Conservation (phyloP, 2,329 filamentous ascomycete genomes). For the Bipolaris oryzae region DNA sequence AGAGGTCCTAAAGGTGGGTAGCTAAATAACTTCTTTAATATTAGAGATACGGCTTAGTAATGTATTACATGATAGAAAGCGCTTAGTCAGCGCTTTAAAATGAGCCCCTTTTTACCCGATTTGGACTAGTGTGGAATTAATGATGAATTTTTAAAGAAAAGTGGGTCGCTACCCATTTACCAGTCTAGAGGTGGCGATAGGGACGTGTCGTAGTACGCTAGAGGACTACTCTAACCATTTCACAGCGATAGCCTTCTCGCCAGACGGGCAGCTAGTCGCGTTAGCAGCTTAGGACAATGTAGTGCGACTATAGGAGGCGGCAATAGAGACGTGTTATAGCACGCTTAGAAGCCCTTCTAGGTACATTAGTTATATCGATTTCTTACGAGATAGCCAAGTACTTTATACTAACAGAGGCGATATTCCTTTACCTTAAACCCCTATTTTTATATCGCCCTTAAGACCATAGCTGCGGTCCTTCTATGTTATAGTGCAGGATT, state of each 20-base stretch:
- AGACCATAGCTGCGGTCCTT: not conserved
- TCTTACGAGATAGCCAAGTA: not conserved
- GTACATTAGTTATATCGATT: not conserved
- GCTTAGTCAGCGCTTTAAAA: no score
- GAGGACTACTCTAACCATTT: not conserved
- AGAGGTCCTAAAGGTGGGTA: no score
- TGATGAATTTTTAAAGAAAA: no score
- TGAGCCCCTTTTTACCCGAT: no score
- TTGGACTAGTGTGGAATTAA: no score
- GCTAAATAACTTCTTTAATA: no score
- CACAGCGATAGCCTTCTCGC: not conserved
- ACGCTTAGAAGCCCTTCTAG: conserved; percentile 4
- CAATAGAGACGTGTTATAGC: conserved; percentile 1
- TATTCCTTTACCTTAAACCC: conserved; percentile 9
- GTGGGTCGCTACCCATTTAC: no score
- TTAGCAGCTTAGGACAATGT: not conserved
- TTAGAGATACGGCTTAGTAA: no score
- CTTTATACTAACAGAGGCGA: conserved; percentile 12
- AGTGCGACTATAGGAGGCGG: not conserved
- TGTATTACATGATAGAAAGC: no score
- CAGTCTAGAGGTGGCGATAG: not conserved
- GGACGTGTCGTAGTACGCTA: not conserved
- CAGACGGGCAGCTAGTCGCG: not conserved
- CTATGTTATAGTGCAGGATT: conserved; percentile 13
- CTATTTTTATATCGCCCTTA: conserved; percentile 6